Percentiles rank a stretch among this genome's conserved stretches.
Conservation (phyloP, 495 filamentous ascomycete genomes). For the Achaetomiella virescens region DNA sequence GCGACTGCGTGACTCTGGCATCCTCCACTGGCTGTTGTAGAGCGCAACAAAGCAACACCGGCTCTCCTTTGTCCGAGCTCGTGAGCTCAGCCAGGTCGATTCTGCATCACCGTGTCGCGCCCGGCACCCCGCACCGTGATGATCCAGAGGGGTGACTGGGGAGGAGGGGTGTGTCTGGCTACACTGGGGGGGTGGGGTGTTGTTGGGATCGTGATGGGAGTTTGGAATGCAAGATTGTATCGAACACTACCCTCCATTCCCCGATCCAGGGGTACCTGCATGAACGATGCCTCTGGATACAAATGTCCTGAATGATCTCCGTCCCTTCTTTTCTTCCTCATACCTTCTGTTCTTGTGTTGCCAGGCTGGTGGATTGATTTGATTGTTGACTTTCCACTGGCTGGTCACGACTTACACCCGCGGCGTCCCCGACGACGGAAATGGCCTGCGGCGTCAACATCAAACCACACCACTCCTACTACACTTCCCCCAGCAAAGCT, state of each 20-base stretch:
- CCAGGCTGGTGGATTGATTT: neutral
- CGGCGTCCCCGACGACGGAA: neutral
- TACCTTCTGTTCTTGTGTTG: constrained; percentile 27
- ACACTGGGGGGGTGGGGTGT: neutral
- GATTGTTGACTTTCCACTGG: constrained; percentile 25
- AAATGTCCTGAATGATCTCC: constrained; percentile 26
- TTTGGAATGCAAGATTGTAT: constrained; percentile 22
- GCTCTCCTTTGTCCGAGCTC: constrained; percentile 7
- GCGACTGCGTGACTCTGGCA: neutral
- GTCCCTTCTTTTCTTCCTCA: constrained; percentile 12
- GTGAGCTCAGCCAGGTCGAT: neutral
- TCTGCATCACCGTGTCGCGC: neutral
- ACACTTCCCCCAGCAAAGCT: neutral
- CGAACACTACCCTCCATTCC: constrained; percentile 15
- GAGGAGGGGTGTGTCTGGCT: constrained; percentile 1
- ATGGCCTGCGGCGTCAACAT: constrained; percentile 15
- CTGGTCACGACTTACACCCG: constrained; percentile 3
- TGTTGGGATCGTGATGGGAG: neutral
- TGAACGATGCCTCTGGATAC: constrained; percentile 16
- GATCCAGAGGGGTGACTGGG: neutral
- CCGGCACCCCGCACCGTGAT: neutral
- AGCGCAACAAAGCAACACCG: constrained; percentile 4
- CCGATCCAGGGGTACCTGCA: constrained; percentile 7
- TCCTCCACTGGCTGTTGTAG: neutral
- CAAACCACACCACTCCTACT: neutral